A percentile compares a stretch with the other conserved stretches of the same genome.
phyloP scores from a whole-genome alignment of 2,329 filamentous ascomycete species.

The Raffaelea ambrosiae region DNA sequence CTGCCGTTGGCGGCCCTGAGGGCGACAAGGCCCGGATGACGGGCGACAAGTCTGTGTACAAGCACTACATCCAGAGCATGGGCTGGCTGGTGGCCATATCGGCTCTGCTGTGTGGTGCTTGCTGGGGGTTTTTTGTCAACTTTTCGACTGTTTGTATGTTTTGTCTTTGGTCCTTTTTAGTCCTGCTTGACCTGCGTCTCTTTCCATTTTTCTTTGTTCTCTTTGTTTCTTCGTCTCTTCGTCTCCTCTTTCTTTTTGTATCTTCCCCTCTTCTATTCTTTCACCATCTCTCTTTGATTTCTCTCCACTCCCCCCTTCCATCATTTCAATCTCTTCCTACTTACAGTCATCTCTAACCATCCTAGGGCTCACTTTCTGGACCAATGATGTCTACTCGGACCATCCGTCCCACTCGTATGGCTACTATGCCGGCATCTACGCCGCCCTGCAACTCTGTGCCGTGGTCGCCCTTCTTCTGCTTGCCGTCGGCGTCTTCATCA shows the following conservation, averaged over 20 bases:
- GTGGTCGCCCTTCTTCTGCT: conserved; percentile 13
- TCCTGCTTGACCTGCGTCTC: no score
- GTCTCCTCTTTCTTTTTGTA: no score
- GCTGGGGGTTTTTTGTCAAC: not conserved
- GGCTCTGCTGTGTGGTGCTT: conserved; percentile 3
- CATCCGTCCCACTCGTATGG: conserved; percentile 10
- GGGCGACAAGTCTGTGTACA: conserved; percentile 2
- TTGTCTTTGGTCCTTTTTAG: no score
- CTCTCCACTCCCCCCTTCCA: no score
- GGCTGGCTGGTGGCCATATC: not conserved
- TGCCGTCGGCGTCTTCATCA: conserved; percentile 11
- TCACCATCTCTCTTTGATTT: no score
- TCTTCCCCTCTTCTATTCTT: no score
- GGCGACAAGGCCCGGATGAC: conserved; percentile 5
- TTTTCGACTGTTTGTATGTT: not conserved
- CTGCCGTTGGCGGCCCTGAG: no score
- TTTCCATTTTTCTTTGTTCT: no score
- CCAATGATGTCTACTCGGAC: not conserved
- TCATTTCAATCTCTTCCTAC: not conserved
- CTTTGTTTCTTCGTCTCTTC: no score
- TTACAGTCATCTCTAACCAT: not conserved
- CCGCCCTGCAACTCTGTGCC: conserved; percentile 11
- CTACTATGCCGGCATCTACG: conserved; percentile 18
- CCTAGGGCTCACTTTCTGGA: not conserved
- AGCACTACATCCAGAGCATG: conserved; percentile 12